Conservation (phyloP, 1,284 basidiomycete genomes). For the Sporisorium sorghi region DNA sequence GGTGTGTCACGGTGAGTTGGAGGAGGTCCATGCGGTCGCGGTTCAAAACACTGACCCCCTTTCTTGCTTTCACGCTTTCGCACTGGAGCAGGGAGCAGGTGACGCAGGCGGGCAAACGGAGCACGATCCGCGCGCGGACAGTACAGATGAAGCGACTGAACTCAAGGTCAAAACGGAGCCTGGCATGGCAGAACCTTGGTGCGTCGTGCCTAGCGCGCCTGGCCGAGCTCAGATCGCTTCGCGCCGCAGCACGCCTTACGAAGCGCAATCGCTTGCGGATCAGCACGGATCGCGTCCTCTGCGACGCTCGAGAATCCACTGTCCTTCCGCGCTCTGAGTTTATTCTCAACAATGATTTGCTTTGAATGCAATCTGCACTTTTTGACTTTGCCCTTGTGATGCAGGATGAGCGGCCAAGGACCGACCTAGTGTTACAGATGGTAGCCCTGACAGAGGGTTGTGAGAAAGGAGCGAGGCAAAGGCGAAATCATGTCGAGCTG, state of each 20-base stretch:
- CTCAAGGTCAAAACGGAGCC: neutral
- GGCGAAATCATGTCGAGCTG: slow-evolving; percentile 37
- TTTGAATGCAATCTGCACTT: neutral
- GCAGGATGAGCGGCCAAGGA: neutral
- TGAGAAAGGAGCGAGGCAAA: neutral
- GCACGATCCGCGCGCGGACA: neutral
- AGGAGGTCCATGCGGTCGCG: neutral
- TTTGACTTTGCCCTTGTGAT: neutral
- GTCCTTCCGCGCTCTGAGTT: slow-evolving; percentile 7
- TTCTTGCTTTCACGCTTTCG: neutral
- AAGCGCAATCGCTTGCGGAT: neutral
- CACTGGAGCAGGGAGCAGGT: neutral
- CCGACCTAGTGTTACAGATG: slow-evolving; percentile 33
- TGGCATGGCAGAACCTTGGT: slow-evolving; percentile 1
- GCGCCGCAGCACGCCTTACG: slow-evolving; percentile 14
- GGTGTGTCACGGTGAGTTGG: neutral
- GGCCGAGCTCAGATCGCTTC: slow-evolving; percentile 5
- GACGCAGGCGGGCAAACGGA: slow-evolving; percentile 1
- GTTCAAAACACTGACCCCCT: neutral
- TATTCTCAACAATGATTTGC: neutral
- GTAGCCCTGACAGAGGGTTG: neutral
- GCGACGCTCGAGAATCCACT: slow-evolving; percentile 24
- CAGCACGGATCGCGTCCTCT: neutral
- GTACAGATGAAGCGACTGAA: neutral
- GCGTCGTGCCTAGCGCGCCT: neutral